Base-by-base conservation (phyloP, 2,329 filamentous ascomycete genomes). In the Sclerotinia sclerotiorum region DNA sequence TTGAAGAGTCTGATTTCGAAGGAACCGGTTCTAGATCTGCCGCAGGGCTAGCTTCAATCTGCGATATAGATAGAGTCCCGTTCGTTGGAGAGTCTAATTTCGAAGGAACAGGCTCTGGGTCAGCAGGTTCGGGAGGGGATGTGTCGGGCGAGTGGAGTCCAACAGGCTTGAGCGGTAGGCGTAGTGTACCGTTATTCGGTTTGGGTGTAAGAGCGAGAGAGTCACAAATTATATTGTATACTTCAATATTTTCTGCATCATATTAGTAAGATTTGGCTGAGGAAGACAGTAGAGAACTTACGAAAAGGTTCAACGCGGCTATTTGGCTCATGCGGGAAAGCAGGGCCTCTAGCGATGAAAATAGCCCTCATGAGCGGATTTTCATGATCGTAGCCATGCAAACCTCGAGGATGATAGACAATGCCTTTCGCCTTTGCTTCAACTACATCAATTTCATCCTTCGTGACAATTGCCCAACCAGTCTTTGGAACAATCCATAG, bases 301-400 rank as follows among this genome's bases (percentile, higher is more conserved):
- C 92, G 94, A 78, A 98, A 98, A 4, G 84, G 83, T 44, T 91
- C 87, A 44, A 98, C 80, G 71, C 88, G 86, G 78, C 91, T 96
- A 74, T 95, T 94, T 0, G 91, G 88, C 51, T 86, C 81, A 74
- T 97, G 94, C 0, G 93, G 92, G 77, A 99, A 99, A 0, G 94
- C 94, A 5, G 95, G 95, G 0, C 95, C 95, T 51, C 92, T 84
- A 1, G 95, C 95, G 61, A 98, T 84, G 75, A 99, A 99, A 55
- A 99, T 96, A 0, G 95, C 94, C 51, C 95, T 84, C 95, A 99
- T 99, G 56, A 99, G 83, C 0, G 94, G 94, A 77, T 99, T 90
- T 75, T 97, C 90, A 75, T 97, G 90, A 77, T 99, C 95, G 77
- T 98, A 99, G 1, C 95, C 95, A 77, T 99, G 95, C 2, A 99